phyloP scores from a whole-genome alignment of 2,329 filamentous ascomycete species.

The Plectosphaerella sp. region DNA sequence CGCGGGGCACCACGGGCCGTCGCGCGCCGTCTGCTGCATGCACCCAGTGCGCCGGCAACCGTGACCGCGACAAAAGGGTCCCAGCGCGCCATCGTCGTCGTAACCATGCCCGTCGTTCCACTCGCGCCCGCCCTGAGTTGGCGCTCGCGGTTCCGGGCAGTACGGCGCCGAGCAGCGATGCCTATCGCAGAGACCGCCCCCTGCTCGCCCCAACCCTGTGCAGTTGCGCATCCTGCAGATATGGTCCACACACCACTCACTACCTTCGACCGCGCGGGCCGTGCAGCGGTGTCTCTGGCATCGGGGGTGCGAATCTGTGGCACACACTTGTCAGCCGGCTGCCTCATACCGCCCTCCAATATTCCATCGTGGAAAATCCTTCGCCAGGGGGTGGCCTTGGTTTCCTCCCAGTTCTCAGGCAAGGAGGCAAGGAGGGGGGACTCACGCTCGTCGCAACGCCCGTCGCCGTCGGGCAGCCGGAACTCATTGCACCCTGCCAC shows the following conservation, averaged over 20 bases:
- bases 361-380: no score
- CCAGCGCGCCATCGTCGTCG: background rate
- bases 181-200: constrained; percentile 10
- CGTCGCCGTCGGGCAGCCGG: constrained; percentile 7
- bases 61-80: constrained; percentile 8
- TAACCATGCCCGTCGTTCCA: background rate
- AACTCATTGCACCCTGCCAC: constrained; percentile 6
- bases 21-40: background rate
- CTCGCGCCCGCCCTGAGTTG: background rate
- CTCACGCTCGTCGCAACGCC: constrained; percentile 18
- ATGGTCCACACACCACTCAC: constrained; percentile 14
- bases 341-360: no score
- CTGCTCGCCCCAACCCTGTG: constrained; percentile 3
- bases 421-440: background rate
- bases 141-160: constrained; percentile 11
- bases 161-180: constrained; percentile 16
- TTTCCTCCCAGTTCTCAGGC: background rate
- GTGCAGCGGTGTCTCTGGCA: constrained; percentile 7
- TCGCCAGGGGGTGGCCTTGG: background rate
- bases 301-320: constrained; percentile 4
- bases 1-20: constrained; percentile 2
- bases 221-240: constrained; percentile 18
- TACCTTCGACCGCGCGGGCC: constrained; percentile 5
- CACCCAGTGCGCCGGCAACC: constrained; percentile 7
- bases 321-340: background rate